These are phyloP conservation scores for Oryza glumipatula DNA, from an alignment of 176 grass and related monocot genomes.

Conservation along the genomic window DNA sequence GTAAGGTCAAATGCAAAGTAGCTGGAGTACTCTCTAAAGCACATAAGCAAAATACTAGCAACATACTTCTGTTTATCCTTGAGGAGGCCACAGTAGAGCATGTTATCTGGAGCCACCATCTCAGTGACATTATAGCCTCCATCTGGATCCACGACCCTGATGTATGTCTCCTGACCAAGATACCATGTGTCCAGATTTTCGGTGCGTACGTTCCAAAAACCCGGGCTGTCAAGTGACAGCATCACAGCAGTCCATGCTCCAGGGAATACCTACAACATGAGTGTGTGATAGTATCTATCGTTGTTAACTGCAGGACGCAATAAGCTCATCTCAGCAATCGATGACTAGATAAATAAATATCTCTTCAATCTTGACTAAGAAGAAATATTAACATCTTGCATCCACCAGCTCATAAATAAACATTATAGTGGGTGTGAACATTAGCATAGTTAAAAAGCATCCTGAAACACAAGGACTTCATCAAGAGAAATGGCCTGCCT, in stretches of 20 bases:
- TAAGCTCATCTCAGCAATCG: not conserved
- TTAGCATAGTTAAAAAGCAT: not conserved
- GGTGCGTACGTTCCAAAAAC: constrained; percentile 87
- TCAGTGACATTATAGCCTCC: constrained; percentile 80
- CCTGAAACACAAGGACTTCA: not conserved
- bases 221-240: constrained; percentile 85
- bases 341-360: not conserved
- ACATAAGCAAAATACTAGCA: not conserved
- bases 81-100: constrained; percentile 84
- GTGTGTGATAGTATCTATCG: not conserved
- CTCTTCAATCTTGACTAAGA: not conserved
- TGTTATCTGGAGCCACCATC: constrained; percentile 64
- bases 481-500: not conserved
- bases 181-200: constrained; percentile 92
- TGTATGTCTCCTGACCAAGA: constrained; percentile 84
- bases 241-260: constrained; percentile 95
- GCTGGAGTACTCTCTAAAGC: not conserved
- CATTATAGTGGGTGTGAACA: not conserved
- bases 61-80: constrained; percentile 80
- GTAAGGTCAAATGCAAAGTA: not conserved
- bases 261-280: constrained; percentile 63
- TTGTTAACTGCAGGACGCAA: constrained; percentile 3
- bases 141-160: constrained; percentile 65
- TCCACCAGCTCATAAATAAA: not conserved
- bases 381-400: not conserved